Evolutionary conservation across 441 rosid genomes (phyloP).

Genomic region (Flueggea neowawraea): DNA sequence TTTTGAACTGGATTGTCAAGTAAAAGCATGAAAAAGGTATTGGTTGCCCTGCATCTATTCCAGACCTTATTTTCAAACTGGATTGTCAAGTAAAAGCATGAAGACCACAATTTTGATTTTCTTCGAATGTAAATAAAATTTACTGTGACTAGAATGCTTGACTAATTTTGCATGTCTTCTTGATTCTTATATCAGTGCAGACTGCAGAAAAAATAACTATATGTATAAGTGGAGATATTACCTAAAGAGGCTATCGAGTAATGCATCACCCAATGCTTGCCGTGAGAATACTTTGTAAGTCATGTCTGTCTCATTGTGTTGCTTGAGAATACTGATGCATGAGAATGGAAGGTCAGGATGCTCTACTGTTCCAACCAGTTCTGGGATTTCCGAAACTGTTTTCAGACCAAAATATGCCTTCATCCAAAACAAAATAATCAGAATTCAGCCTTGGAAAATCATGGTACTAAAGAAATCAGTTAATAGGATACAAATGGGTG

Average conservation of each 20-base stretch:
- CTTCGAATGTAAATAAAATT: too few species aligned
- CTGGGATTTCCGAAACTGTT: conserved; percentile 60
- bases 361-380: conserved; percentile 78
- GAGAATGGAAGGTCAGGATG: conserved; percentile 76
- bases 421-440: conserved; percentile 14
- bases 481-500: neutral
- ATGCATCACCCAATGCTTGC: conserved; percentile 47
- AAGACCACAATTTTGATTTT: too few species aligned
- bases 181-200: too few species aligned
- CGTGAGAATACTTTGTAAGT: conserved; percentile 86
- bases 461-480: neutral
- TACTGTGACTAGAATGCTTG: too few species aligned
- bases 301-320: conserved; percentile 46
- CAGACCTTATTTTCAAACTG: too few species aligned
- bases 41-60: too few species aligned
- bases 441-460: conserved; percentile 4
- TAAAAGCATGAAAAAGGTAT: too few species aligned
- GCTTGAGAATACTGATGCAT: conserved; percentile 70
- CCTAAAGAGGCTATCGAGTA: conserved; percentile 85
- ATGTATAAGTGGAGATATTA: conserved; percentile 17
- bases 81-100: too few species aligned
- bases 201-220: neutral
- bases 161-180: too few species aligned
- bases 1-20: too few species aligned
- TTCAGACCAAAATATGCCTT: conserved; percentile 77